A percentile compares a stretch with the other conserved stretches of the same genome.
phyloP scores from a whole-genome alignment of 257 asterid species.

The Solanum ossicruentum region DNA sequence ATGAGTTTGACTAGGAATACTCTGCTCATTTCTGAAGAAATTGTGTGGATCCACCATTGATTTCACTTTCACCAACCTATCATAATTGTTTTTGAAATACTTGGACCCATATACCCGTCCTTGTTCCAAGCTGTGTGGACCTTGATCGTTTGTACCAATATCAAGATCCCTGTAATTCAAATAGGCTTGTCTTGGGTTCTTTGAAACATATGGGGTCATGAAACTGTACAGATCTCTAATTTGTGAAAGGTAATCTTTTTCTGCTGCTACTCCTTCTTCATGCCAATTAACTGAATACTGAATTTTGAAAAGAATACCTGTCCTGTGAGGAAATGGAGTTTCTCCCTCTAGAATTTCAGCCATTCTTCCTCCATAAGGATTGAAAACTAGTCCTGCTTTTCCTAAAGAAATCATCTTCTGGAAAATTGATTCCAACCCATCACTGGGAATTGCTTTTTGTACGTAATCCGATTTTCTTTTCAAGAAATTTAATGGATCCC shows the following conservation, averaged over 20 bases:
- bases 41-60: slow-evolving; percentile 27
- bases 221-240: slow-evolving; percentile 1
- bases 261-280: slow-evolving; percentile 10
- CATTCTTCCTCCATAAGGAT: slow-evolving; percentile 33
- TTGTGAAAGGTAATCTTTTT: not conserved
- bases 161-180: slow-evolving; percentile 40
- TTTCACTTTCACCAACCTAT: slow-evolving; percentile 28
- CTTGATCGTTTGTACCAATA: slow-evolving; percentile 16
- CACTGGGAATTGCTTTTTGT: slow-evolving; percentile 5
- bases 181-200: slow-evolving; percentile 27
- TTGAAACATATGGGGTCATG: slow-evolving; percentile 29
- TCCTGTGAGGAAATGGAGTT: slow-evolving; percentile 33
- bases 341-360: not conserved
- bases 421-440: slow-evolving; percentile 9
- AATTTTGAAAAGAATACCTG: slow-evolving; percentile 23
- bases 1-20: slow-evolving; percentile 8
- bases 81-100: slow-evolving; percentile 30
- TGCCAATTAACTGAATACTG: slow-evolving; percentile 22
- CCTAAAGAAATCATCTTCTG: slow-evolving; percentile 1
- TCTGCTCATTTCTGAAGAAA: slow-evolving; percentile 36
- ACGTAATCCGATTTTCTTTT: slow-evolving; percentile 31
- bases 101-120: slow-evolving; percentile 25
- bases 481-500: not conserved
- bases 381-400: slow-evolving; percentile 13
- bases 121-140: not conserved